phyloP scores from a whole-genome alignment of 768 basidiomycete species.

The Mycena maculata region DNA sequence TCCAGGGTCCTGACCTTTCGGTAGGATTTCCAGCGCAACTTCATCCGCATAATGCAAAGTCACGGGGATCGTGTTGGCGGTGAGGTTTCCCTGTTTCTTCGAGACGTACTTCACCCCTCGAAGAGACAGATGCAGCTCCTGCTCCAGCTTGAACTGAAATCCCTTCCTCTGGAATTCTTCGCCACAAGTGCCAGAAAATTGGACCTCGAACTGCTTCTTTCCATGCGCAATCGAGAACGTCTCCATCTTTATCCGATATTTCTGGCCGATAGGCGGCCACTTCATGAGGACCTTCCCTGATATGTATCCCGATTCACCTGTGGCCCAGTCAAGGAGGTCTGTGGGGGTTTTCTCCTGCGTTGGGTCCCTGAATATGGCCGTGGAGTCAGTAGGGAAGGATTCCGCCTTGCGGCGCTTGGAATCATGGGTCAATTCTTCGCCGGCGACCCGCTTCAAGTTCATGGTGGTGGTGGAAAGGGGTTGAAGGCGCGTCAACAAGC shows the following conservation, averaged over 20 bases:
- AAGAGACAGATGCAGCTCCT: conserved; percentile 60
- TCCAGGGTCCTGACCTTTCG: conserved; percentile 41
- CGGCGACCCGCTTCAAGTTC: conserved; percentile 41
- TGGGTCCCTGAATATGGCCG: conserved; percentile 37
- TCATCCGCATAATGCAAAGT: conserved; percentile 57
- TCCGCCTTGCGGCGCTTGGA: conserved; percentile 35
- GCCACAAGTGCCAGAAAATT: conserved; percentile 47
- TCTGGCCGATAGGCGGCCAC: conserved; percentile 49
- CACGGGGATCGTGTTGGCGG: conserved; percentile 49
- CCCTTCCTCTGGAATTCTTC: conserved; percentile 42
- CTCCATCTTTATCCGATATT: conserved; percentile 47
- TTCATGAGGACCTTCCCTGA: conserved; percentile 57
- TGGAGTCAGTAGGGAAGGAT: background rate
- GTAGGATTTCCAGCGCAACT: conserved; percentile 51
- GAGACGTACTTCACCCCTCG: conserved; percentile 52
- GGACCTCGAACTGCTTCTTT: conserved; percentile 51
- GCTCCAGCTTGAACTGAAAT: conserved; percentile 54
- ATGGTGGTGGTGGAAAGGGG: conserved; percentile 16
- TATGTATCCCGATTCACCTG: conserved; percentile 53
- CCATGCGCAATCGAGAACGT: conserved; percentile 27
- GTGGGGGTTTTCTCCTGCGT: conserved; percentile 42
- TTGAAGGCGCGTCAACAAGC: background rate
- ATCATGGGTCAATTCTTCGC: conserved; percentile 16
- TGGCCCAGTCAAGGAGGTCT: conserved; percentile 46
- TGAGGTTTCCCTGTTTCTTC: conserved; percentile 39